Base-by-base conservation (phyloP, 1,284 basidiomycete genomes). In the Boletus hoseneyae region DNA sequence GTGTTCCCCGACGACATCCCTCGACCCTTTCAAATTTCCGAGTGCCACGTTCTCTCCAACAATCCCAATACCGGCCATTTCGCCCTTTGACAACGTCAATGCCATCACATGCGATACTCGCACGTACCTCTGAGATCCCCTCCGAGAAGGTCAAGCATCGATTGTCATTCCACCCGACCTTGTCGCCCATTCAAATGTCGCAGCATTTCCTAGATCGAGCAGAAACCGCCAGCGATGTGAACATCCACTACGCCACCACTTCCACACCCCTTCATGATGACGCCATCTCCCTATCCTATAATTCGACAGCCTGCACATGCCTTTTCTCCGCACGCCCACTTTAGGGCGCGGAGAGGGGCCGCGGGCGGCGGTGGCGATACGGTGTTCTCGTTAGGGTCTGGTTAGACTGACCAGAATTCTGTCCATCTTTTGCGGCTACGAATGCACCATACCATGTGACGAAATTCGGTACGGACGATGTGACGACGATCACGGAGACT, bases 311-410 rank as follows among this genome's bases (percentile, higher is more conserved):
- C 44, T 44, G 36, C 36, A 47, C 19, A 51, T 39, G 3, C 50
- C 42, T 51, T 39, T 7, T 60, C 49, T 61, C 57, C 23, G 54
- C 10, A 47, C 42, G 59, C 57, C 54, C 50, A 50, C 21, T 39
- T 50, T 23, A 57, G 59, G 57, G 53, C 48, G 40, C 57, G 33
- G 57, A 54, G 48, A 42, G 32, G 38, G 47, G 47, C 44, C 18
- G 39, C 23, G 1, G 47, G 61, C 35, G 34, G 43, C 51, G 53
- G 50, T 51, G 50, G 50, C 32, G 4, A 32, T 4, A 15, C 3
- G 29, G 16, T 41, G 42, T 57, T 42, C 32, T 45, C 18, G 0
- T 34, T 34, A 7, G 11, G 41, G 36, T 29, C 43, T 38, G 8
- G 16, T 47, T 55, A 30, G 34, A 41, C 10, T 6, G 42, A 40